These are phyloP conservation scores for Albifimbria verrucaria DNA, from an alignment of 2,329 filamentous ascomycete species.

Conservation along the genomic window DNA sequence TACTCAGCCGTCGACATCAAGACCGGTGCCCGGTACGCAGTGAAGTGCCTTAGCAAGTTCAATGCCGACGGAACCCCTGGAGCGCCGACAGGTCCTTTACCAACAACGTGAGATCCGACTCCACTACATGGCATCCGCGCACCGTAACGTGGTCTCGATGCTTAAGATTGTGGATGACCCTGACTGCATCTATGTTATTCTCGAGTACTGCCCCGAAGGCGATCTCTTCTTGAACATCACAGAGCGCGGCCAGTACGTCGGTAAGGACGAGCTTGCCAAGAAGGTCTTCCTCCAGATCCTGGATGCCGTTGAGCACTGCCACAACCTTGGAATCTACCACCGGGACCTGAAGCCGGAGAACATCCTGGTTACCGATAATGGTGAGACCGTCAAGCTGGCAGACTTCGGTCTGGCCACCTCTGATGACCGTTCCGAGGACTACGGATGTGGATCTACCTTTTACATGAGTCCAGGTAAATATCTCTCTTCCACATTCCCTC, in stretches of 20 bases:
- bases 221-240: conserved; percentile 98
- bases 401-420: conserved; percentile 95
- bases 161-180: conserved; percentile 87
- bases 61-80: conserved; percentile 71
- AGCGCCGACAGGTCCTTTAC: conserved; percentile 82
- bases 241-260: conserved; percentile 87
- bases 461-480: conserved; percentile 97
- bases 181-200: conserved; percentile 92
- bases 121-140: conserved; percentile 83
- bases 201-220: conserved; percentile 96
- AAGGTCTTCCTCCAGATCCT: conserved; percentile 90
- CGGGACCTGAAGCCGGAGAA: conserved; percentile 98
- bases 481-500: conserved; percentile 9
- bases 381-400: conserved; percentile 88
- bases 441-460: conserved; percentile 96
- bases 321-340: conserved; percentile 91
- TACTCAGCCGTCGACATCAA: conserved; percentile 85
- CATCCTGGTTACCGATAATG: conserved; percentile 84
- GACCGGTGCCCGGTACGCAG: conserved; percentile 80
- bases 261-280: conserved; percentile 85
- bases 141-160: conserved; percentile 91
- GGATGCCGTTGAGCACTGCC: conserved; percentile 95
- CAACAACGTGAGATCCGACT: conserved; percentile 91
- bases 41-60: conserved; percentile 94
- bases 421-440: conserved; percentile 82